Evolutionary conservation across 176 grass and related monocot species (phyloP), one percentile per base, ranked within the genome.

Genomic region (Eleusine coracana): DNA sequence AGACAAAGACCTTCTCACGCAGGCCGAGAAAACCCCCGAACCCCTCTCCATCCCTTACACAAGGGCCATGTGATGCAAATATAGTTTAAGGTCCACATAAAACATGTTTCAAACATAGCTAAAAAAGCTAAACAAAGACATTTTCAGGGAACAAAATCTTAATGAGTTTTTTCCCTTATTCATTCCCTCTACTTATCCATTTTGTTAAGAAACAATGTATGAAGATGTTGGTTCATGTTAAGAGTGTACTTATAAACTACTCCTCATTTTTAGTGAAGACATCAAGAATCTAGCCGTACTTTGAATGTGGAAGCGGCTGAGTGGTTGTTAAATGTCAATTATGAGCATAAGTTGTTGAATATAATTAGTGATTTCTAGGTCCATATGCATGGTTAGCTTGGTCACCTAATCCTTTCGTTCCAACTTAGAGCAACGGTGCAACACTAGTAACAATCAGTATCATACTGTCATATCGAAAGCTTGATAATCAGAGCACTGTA

Each of bases 21-120:
- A n/a, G n/a, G n/a, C n/a, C n/a, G n/a, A n/a, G n/a, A n/a, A n/a
- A n/a, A n/a, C n/a, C n/a, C n/a, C n/a, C n/a, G n/a, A n/a, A n/a
- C n/a, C n/a, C n/a, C n/a, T n/a, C n/a, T n/a, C n/a, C n/a, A n/a
- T n/a, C n/a, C n/a, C n/a, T n/a, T n/a, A n/a, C n/a, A n/a, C n/a
- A n/a, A n/a, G n/a, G n/a, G n/a, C n/a, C n/a, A n/a, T n/a, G n/a
- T n/a, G n/a, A n/a, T n/a, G 31, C 31, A 82, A 83, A 72, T 23
- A 45, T 9, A 84, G 81, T 73, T 67, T 59, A 77, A 73, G 45
- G 10, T 81, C 67, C 67, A 74, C 58, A 86, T 42, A 77, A 84
- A 78, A 29, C 27, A 29, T 16, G 37, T 68, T 85, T 75, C 65
- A 67, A 76, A 76, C 18, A 88, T 63, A 83, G 74, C 25, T 23